phyloP scores from a whole-genome alignment of 192 early-diverging fungal species.

The Linnemannia elongata region DNA sequence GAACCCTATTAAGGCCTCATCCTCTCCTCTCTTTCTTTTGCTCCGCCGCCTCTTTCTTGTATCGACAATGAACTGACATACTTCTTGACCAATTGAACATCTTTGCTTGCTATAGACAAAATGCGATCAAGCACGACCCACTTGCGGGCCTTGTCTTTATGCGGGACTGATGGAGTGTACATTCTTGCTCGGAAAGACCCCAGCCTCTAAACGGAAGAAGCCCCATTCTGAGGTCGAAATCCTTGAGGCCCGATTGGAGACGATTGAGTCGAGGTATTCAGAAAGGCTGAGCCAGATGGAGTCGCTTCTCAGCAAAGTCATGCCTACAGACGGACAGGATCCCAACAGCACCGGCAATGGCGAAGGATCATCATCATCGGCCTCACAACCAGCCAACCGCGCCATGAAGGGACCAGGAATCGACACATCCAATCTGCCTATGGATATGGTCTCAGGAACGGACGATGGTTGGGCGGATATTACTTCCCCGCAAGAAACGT shows the following conservation, averaged over 20 bases:
- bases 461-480: constrained; percentile 54
- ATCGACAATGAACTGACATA: neutral
- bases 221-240: constrained; percentile 52
- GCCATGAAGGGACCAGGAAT: constrained; percentile 8
- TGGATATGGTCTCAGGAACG: constrained; percentile 13
- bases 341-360: neutral
- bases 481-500: constrained; percentile 42
- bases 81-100: neutral
- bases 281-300: constrained; percentile 52
- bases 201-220: constrained; percentile 53
- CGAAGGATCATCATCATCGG: constrained; percentile 19
- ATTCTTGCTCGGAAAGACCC: constrained; percentile 49
- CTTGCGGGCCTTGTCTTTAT: constrained; percentile 54
- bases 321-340: constrained; percentile 32
- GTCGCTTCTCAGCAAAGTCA: constrained; percentile 52
- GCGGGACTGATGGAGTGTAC: constrained; percentile 57
- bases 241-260: constrained; percentile 48
- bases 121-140: constrained; percentile 53
- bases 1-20: constrained; percentile 6
- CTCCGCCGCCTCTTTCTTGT: constrained; percentile 8
- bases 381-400: constrained; percentile 5
- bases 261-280: constrained; percentile 46
- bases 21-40: neutral
- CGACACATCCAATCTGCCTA: constrained; percentile 6
- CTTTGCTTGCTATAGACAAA: constrained; percentile 25